phyloP scores from a whole-genome alignment of 1,284 basidiomycete genomes.

The Malassezia restricta region DNA sequence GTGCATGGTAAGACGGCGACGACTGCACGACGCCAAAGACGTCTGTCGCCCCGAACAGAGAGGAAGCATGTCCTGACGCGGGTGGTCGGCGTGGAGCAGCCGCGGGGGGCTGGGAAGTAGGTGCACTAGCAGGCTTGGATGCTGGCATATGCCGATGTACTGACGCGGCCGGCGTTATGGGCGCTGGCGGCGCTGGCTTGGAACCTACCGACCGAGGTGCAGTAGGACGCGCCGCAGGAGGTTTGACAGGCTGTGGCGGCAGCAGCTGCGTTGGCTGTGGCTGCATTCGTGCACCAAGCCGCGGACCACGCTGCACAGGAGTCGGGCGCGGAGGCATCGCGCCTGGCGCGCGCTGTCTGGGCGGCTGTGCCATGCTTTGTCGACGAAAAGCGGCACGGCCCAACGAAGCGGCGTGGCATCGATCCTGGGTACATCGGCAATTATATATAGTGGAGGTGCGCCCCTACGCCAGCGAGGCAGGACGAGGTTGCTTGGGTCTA shows the following conservation, averaged over 20 bases:
- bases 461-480: too few species aligned
- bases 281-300: neutral
- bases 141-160: too few species aligned
- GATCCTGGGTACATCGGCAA: too few species aligned
- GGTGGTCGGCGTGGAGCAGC: neutral
- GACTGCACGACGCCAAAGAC: constrained; percentile 6
- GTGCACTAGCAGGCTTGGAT: too few species aligned
- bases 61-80: neutral
- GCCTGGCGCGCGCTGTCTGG: neutral
- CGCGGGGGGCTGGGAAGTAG: too few species aligned
- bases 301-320: neutral
- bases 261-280: neutral
- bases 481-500: too few species aligned
- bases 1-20: neutral
- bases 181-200: too few species aligned
- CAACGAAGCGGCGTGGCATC: too few species aligned
- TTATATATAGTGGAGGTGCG: too few species aligned
- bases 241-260: neutral
- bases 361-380: neutral
- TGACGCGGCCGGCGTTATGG: too few species aligned
- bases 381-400: too few species aligned
- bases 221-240: neutral
- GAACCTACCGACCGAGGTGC: too few species aligned
- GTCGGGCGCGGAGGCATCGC: neutral
- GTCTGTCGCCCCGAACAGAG: neutral